Percentiles rank a stretch among this genome's conserved stretches.
These are phyloP conservation scores for Ophiocordyceps camponoti-floridani DNA, from an alignment of 2,329 filamentous ascomycete genomes.

Conservation along the genomic window DNA sequence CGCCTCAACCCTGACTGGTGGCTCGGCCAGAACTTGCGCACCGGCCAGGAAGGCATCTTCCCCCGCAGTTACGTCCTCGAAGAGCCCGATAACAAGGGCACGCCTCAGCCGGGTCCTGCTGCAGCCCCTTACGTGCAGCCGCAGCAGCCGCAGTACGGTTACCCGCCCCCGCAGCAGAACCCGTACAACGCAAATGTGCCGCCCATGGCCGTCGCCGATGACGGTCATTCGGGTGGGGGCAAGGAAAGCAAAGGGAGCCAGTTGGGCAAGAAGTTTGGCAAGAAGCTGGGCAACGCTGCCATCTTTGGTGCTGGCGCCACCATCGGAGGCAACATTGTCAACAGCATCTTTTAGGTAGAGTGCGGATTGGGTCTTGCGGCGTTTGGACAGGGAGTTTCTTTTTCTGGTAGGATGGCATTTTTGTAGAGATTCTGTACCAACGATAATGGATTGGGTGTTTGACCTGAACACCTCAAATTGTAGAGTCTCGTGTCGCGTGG, in stretches of 20 bases:
- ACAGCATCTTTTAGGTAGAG: slow-evolving; percentile 57
- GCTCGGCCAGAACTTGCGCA: slow-evolving; percentile 74
- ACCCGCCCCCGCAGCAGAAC: slow-evolving; percentile 32
- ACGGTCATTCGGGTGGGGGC: slow-evolving; percentile 18
- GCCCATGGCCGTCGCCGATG: slow-evolving; percentile 53
- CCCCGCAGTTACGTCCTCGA: slow-evolving; percentile 75
- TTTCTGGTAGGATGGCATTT: too few relatives aligned
- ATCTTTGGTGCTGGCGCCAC: slow-evolving; percentile 90
- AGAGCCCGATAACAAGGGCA: slow-evolving; percentile 36
- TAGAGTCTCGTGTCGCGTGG: too few relatives aligned
- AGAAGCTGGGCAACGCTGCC: slow-evolving; percentile 66
- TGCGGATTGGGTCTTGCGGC: not conserved
- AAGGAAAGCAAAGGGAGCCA: slow-evolving; percentile 45
- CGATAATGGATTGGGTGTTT: too few relatives aligned
- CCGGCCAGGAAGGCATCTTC: slow-evolving; percentile 80
- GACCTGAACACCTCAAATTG: too few relatives aligned
- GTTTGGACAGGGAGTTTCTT: not conserved
- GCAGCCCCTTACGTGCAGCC: slow-evolving; percentile 8
- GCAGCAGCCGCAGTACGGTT: slow-evolving; percentile 19
- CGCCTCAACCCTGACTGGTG: slow-evolving; percentile 98
- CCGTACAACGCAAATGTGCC: slow-evolving; percentile 56
- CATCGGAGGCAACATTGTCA: slow-evolving; percentile 77
- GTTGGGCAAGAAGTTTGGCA: slow-evolving; percentile 86
- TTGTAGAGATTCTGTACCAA: too few relatives aligned
- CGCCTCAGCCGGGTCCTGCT: not conserved